Base-by-base conservation (phyloP, 371 early-diverging fungal species). In the Cokeromyces recurvatus region DNA sequence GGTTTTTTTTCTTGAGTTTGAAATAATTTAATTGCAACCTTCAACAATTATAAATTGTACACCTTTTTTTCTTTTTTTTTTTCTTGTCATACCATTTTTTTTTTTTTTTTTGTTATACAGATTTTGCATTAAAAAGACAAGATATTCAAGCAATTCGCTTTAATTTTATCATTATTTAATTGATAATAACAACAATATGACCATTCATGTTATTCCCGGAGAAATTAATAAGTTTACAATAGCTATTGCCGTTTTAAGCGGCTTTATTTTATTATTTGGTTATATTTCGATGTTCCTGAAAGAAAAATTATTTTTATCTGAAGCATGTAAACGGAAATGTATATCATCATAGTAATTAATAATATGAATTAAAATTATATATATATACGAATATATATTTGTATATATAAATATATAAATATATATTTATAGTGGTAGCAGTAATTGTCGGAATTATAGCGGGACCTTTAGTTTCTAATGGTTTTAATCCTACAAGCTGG, bases 221-320 rank as follows among this genome's bases (percentile, higher is more conserved):
- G 72, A 72, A 41, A 60, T 72, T 39, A 63, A 68, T 20, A 46
- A 57, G 21, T 72, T 72, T 46, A 66, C 68, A n/a, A 55, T 64
- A 22, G 66, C 53, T 46, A 68, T 72, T 1, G 78, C 74, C 8
- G 57, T 88, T 7, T 49, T 90, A 11, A 90, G 92, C 43, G 85
- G 85, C 12, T 95, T 95, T 59, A 86, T 93, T 53, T 69, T 89
- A n/a, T 47, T 86, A 39, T 92, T 92, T 57, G 92, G 93, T 2
- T 81, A 92, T 45, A 72, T 95, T 37, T 95, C 96, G 17, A 77
- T 95, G 58, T 77, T 91, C 55, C 71, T 93, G 44, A 96, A 95
- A 61, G 94, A 98, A 56, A 78, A 78, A 9, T 74, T 94, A 16
- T 93, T 86, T 66, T 64, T 98, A 39, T 88, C 91, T 38, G 97